phyloP scores from a whole-genome alignment of 169 alveolate genomes.

The Plasmodium coatneyi region DNA sequence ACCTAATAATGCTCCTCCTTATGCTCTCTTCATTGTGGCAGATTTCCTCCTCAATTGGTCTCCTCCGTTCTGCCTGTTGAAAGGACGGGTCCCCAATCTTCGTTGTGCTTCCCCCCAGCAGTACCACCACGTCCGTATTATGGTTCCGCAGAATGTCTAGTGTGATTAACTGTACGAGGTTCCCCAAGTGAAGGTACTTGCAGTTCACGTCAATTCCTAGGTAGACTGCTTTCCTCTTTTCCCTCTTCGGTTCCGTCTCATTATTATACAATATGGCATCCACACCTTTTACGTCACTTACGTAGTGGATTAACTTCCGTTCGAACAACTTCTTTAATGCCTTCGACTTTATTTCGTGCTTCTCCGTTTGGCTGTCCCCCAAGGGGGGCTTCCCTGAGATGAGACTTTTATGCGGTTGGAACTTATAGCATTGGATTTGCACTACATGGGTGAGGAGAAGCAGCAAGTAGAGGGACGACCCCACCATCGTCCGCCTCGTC shows the following conservation, averaged over 20 bases:
- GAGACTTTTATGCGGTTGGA: background rate
- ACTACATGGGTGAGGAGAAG: background rate
- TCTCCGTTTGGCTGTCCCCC: background rate
- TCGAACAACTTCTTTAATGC: constrained; percentile 39
- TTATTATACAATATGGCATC: constrained; percentile 14
- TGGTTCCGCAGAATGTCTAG: constrained; percentile 79
- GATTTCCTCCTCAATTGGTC: constrained; percentile 17
- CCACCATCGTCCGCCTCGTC: background rate
- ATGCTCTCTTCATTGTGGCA: constrained; percentile 26
- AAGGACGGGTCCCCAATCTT: constrained; percentile 88
- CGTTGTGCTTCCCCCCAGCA: constrained; percentile 87
- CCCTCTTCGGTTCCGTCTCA: constrained; percentile 8
- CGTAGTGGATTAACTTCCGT: constrained; percentile 26
- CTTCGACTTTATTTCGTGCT: constrained; percentile 23
- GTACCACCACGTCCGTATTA: constrained; percentile 78
- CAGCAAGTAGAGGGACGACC: background rate
- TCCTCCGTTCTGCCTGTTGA: constrained; percentile 61
- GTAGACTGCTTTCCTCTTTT: constrained; percentile 24
- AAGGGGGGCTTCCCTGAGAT: background rate
- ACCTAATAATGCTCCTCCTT: background rate
- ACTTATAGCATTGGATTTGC: constrained; percentile 1
- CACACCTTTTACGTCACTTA: constrained; percentile 15
- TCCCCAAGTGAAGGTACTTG: constrained; percentile 84
- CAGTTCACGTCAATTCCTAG: constrained; percentile 86
- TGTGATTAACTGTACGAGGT: constrained; percentile 81